These are phyloP conservation scores for Boechera retrofracta DNA, from an alignment of 345 rosid species.

Conservation along the genomic window DNA sequence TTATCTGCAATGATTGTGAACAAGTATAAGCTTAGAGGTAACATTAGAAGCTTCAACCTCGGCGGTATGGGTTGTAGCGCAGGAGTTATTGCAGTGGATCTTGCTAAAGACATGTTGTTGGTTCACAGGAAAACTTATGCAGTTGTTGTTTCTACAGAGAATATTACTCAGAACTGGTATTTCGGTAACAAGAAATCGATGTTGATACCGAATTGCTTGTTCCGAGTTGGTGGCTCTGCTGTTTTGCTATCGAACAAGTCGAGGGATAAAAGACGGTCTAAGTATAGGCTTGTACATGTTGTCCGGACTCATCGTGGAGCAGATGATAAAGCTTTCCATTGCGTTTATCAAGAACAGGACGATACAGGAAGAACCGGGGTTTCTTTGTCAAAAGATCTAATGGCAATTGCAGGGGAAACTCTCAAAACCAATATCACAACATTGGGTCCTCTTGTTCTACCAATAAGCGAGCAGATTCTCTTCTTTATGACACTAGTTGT, in stretches of 20 bases:
- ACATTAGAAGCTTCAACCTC: slow-evolving; percentile 55
- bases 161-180: slow-evolving; percentile 57
- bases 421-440: slow-evolving; percentile 57
- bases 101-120: slow-evolving; percentile 55
- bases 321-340: slow-evolving; percentile 52
- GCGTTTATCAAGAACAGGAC: slow-evolving; percentile 54
- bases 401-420: slow-evolving; percentile 58
- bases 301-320: slow-evolving; percentile 58
- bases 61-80: slow-evolving; percentile 68
- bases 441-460: slow-evolving; percentile 54
- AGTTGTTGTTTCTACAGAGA: slow-evolving; percentile 56
- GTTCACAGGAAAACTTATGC: slow-evolving; percentile 52
- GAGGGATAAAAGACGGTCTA: slow-evolving; percentile 43
- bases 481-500: slow-evolving; percentile 48
- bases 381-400: slow-evolving; percentile 49
- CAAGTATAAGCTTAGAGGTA: slow-evolving; percentile 56
- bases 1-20: slow-evolving; percentile 60
- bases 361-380: slow-evolving; percentile 48
- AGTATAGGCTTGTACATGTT: slow-evolving; percentile 53
- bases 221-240: slow-evolving; percentile 55
- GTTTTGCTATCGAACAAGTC: slow-evolving; percentile 50
- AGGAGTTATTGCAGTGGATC: slow-evolving; percentile 53
- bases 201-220: slow-evolving; percentile 60
- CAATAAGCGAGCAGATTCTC: slow-evolving; percentile 52
- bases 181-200: slow-evolving; percentile 55